Evolutionary conservation across 2,329 filamentous ascomycete genomes (phyloP).

Genomic region (Talaromyces albobiverticillius): DNA sequence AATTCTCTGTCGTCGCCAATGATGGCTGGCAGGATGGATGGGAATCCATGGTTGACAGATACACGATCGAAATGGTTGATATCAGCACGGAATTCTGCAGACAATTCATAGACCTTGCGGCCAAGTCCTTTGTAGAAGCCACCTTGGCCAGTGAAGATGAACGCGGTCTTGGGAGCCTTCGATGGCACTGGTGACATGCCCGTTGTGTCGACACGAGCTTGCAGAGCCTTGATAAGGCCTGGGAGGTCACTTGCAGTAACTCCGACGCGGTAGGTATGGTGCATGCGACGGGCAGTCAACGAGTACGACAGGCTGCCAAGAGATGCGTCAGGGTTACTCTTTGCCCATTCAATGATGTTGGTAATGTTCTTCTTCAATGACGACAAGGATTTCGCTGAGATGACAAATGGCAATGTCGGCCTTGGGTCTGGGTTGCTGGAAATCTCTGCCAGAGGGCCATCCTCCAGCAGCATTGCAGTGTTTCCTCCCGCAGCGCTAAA

Average conservation of each 20-base stretch:
- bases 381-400: constrained; percentile 52
- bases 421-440: constrained; percentile 47
- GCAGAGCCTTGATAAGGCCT: constrained; percentile 20
- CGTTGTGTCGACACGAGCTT: background rate
- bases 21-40: constrained; percentile 25
- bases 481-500: constrained; percentile 66
- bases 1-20: constrained; percentile 16
- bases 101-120: constrained; percentile 25
- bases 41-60: constrained; percentile 28
- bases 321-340: constrained; percentile 36
- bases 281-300: constrained; percentile 57
- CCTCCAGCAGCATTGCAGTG: constrained; percentile 25
- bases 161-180: constrained; percentile 23
- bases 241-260: constrained; percentile 3
- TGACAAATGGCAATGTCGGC: constrained; percentile 52
- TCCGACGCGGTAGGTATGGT: constrained; percentile 35
- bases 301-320: constrained; percentile 63
- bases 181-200: background rate
- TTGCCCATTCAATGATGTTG: too few relatives aligned
- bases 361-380: constrained; percentile 49
- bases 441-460: constrained; percentile 33
- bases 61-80: constrained; percentile 30
- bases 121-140: constrained; percentile 23
- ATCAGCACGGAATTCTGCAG: constrained; percentile 25
- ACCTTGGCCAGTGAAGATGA: constrained; percentile 35